Percentiles rank a stretch among this genome's conserved stretches.
These are phyloP conservation scores for Globisporangium solare DNA, from an alignment of 352 stramenopile genomes.

Conservation along the genomic window DNA sequence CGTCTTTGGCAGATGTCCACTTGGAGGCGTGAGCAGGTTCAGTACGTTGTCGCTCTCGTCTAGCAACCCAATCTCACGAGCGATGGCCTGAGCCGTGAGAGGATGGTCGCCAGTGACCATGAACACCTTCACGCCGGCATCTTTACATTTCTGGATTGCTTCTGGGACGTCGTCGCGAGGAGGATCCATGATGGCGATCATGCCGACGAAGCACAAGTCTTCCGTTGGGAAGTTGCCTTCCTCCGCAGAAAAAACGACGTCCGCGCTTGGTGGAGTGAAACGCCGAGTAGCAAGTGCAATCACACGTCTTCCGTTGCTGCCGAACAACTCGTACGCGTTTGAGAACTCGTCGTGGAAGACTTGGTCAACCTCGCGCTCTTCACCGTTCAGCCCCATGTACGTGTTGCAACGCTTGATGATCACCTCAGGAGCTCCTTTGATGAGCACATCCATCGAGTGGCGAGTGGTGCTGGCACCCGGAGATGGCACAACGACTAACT, in stretches of 20 bases:
- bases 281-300: conserved; percentile 35
- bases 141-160: conserved; percentile 74
- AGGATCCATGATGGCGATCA: conserved; percentile 92
- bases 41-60: conserved; percentile 33
- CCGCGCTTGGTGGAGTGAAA: conserved; percentile 16
- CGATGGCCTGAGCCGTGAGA: conserved; percentile 83
- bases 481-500: conserved; percentile 40
- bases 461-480: not conserved
- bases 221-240: conserved; percentile 32
- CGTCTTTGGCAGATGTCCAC: conserved; percentile 2
- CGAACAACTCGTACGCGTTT: conserved; percentile 43
- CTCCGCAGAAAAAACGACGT: conserved; percentile 25
- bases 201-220: conserved; percentile 76
- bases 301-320: conserved; percentile 37
- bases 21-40: conserved; percentile 23
- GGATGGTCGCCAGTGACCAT: conserved; percentile 92
- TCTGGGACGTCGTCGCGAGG: conserved; percentile 69
- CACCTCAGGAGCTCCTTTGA: conserved; percentile 94
- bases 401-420: conserved; percentile 86
- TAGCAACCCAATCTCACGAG: conserved; percentile 79
- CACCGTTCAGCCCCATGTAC: conserved; percentile 50
- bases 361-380: conserved; percentile 33
- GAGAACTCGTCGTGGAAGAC: conserved; percentile 37
- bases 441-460: conserved; percentile 52
- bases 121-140: conserved; percentile 86